Base-by-base conservation (phyloP, 495 filamentous ascomycete genomes). In the Xylaria longipes region DNA sequence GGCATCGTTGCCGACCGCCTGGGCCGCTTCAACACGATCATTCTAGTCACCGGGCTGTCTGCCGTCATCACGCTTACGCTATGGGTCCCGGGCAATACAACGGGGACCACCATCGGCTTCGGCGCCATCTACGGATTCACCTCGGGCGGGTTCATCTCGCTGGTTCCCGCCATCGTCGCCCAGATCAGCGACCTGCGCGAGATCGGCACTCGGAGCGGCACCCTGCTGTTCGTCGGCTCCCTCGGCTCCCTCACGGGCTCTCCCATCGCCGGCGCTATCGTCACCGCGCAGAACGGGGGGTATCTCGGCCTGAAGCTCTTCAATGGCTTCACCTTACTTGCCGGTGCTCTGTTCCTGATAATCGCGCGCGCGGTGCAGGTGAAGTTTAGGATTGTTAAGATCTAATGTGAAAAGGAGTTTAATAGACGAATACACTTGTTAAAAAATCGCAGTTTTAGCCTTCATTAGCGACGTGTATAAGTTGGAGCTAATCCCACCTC, bases 11-110 rank as follows among this genome's bases (percentile, higher is more conserved):
- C 90, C 50, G 93, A 96, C 78, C 88, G 87, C 71, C 48, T 92
- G 43, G 93, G 93, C 1, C 88, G 91, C 33, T 94, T 88, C 82
- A 95, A 95, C 79, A 81, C 88, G 15, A 91, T 93, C 85, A 86
- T 93, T 37, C 60, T 89, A 45, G 91, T 90, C 75, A 84, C 87
- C 3, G 82, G 80, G 43, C 80, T 90, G 68, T 89, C 89, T 0
- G 86, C 83, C 22, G 86, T 94, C 50, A 81, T 94, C 52, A 87
- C 90, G 0, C 84, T 95, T 0, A 91, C 87, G 14, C 82, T 94
- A 0, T 93, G 91, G 90, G 82, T 94, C 5, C 91, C 90, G 6
- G 74, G 75, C 27, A 80, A 80, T 1, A 82, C 82, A 43, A 91
- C 90, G 57, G 88, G 85, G 1, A 84, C 91, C 1, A 88, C 88